phyloP scores from a whole-genome alignment of 179 eudicot species.

The Actinidia chinensis region DNA sequence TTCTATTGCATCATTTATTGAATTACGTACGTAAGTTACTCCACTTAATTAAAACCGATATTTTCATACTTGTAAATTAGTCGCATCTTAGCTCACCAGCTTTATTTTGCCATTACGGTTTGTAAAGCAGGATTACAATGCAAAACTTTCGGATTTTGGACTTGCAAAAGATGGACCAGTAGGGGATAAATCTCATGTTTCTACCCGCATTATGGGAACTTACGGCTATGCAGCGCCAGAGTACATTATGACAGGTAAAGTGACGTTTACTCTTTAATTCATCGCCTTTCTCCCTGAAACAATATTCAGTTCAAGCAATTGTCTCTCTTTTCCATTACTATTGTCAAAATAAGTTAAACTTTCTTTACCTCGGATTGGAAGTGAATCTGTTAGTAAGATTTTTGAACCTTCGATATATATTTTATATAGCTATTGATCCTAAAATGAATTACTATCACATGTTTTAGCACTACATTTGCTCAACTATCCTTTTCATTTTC shows the following conservation, averaged over 20 bases:
- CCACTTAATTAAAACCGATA: too few species aligned
- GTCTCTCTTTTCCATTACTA: background rate
- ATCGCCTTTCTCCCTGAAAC: background rate
- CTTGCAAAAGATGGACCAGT: conserved; percentile 95
- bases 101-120: background rate
- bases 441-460: background rate
- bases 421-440: too few species aligned
- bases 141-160: conserved; percentile 89
- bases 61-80: background rate
- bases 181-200: conserved; percentile 87
- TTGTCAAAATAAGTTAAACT: background rate
- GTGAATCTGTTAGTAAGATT: background rate
- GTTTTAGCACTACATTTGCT: background rate
- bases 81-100: background rate
- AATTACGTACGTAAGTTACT: background rate
- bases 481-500: background rate
- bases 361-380: background rate
- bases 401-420: too few species aligned
- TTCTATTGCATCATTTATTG: background rate
- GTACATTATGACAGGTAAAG: conserved; percentile 81
- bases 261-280: background rate
- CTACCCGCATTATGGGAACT: conserved; percentile 96
- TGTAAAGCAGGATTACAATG: conserved; percentile 67
- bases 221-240: conserved; percentile 95
- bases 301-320: background rate